Conservation (phyloP, 129 eudicot genomes). For the Ambrosia artemisiifolia region DNA sequence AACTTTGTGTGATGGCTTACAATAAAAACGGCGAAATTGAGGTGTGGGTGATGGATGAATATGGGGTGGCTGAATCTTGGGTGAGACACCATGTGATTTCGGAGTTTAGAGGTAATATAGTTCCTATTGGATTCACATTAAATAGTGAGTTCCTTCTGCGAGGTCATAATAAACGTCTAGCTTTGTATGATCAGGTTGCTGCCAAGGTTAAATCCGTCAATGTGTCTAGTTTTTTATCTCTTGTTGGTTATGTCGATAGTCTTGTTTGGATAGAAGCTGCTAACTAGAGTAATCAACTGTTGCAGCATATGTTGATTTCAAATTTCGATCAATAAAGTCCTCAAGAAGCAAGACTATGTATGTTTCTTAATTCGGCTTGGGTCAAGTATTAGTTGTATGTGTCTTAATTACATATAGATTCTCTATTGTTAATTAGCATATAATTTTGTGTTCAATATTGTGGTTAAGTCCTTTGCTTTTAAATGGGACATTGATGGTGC, state of each 20-base stretch:
- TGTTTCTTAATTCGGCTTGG: no score
- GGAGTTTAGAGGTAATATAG: not conserved
- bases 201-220: not conserved
- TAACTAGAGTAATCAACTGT: not conserved
- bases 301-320: no score
- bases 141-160: not conserved
- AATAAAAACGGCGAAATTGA: not conserved
- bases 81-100: not conserved
- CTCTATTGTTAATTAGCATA: no score
- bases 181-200: not conserved
- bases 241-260: not conserved
- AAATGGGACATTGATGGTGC: no score
- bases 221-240: no score
- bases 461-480: no score
- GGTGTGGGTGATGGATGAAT: not conserved
- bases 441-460: no score
- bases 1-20: not conserved
- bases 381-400: no score
- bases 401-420: no score
- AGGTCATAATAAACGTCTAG: not conserved
- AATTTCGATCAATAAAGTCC: no score
- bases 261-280: conserved; percentile 10
- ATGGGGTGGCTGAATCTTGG: not conserved
- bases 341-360: no score
- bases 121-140: not conserved